phyloP scores from a whole-genome alignment of 73 alveolate genomes.

The Symbiodinium natans region DNA sequence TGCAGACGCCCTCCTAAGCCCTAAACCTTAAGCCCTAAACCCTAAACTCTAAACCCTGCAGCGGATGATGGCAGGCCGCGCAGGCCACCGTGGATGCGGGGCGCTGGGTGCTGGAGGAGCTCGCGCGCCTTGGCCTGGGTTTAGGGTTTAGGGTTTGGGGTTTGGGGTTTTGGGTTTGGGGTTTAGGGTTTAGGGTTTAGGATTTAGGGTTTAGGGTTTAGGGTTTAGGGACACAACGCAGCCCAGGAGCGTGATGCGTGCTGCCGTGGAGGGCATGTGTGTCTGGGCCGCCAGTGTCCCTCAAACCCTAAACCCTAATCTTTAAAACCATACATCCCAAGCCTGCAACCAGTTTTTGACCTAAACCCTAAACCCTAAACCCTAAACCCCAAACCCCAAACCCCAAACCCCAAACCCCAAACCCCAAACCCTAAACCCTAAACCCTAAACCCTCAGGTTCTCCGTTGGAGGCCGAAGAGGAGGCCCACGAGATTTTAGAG shows the following conservation, averaged over 20 bases:
- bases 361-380: too few relatives aligned
- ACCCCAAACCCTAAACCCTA: too few relatives aligned
- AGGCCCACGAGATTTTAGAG: not conserved
- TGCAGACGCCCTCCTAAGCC: too few relatives aligned
- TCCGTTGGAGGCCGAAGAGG: not conserved
- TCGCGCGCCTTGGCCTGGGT: not conserved
- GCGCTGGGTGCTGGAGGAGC: constrained; percentile 72
- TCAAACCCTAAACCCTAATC: too few relatives aligned
- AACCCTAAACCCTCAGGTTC: too few relatives aligned
- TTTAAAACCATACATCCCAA: too few relatives aligned
- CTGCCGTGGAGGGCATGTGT: not conserved
- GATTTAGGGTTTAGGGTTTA: not conserved
- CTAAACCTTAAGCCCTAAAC: not conserved
- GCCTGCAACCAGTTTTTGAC: too few relatives aligned
- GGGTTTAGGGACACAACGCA: not conserved
- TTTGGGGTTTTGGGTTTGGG: not conserved
- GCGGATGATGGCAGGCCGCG: not conserved
- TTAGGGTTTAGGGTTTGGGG: not conserved
- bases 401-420: too few relatives aligned
- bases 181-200: not conserved
- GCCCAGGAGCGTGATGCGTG: not conserved
- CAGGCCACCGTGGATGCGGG: constrained; percentile 39
- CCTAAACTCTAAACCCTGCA: too few relatives aligned
- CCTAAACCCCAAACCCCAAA: too few relatives aligned
- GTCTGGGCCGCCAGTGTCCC: too few relatives aligned